A percentile compares a stretch with the other conserved stretches of the same genome.
Evolutionary conservation across 441 rosid genomes (phyloP).

Genomic region (Flueggea neowawraea): DNA sequence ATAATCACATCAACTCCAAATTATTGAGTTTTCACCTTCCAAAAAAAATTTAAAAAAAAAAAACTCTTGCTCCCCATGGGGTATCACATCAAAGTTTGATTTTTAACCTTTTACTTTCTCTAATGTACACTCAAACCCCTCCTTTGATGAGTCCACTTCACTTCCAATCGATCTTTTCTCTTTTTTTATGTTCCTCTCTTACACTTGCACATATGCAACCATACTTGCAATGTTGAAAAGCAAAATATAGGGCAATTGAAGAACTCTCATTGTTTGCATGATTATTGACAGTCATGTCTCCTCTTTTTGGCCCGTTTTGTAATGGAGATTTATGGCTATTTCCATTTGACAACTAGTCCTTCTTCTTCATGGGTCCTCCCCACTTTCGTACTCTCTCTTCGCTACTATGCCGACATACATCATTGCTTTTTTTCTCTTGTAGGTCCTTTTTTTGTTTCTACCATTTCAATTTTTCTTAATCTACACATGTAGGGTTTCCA

Average conservation of each 20-base stretch:
- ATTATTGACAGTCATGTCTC: slow-evolving; percentile 8
- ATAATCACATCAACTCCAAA: too few relatives aligned
- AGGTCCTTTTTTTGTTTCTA: too few relatives aligned
- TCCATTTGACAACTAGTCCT: too few relatives aligned
- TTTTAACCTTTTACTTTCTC: slow-evolving; percentile 12
- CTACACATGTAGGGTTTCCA: too few relatives aligned
- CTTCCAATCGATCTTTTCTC: slow-evolving; percentile 19
- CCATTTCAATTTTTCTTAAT: too few relatives aligned
- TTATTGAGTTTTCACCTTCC: too few relatives aligned
- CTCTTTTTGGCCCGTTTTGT: slow-evolving; percentile 6
- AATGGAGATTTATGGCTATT: background rate
- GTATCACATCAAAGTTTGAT: slow-evolving; percentile 14
- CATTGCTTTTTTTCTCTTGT: too few relatives aligned
- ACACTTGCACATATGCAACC: background rate
- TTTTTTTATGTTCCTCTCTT: background rate
- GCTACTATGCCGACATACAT: too few relatives aligned
- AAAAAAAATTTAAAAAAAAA: background rate
- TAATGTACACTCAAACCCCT: slow-evolving; percentile 8
- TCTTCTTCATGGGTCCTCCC: slow-evolving; percentile 9
- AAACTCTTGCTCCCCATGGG: slow-evolving; percentile 1
- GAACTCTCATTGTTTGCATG: slow-evolving; percentile 10
- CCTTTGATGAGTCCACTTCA: slow-evolving; percentile 12
- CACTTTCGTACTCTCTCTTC: slow-evolving; percentile 6
- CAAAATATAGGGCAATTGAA: slow-evolving; percentile 8
- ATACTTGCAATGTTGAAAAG: slow-evolving; percentile 1